These are phyloP conservation scores for Xerocomus potaroensis DNA, from an alignment of 768 basidiomycete species.

Conservation along the genomic window DNA sequence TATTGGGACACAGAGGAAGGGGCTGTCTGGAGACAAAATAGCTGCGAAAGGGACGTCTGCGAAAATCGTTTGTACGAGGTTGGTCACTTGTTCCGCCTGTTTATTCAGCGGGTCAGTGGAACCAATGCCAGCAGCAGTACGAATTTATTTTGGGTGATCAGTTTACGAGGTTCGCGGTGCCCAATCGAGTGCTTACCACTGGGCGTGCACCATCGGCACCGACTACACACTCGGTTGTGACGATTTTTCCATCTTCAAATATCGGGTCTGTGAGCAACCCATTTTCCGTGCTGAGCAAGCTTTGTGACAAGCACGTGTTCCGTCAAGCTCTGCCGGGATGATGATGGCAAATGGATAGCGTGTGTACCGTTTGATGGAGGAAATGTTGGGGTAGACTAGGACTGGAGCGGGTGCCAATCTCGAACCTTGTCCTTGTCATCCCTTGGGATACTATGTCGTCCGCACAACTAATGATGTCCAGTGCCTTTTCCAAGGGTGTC, in stretches of 20 bases:
- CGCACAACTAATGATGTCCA: conserved; percentile 42
- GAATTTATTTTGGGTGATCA: conserved; percentile 34
- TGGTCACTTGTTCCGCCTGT: conserved; percentile 20
- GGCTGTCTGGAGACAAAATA: conserved; percentile 5
- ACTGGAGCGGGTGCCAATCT: conserved; percentile 31
- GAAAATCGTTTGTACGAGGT: conserved; percentile 30
- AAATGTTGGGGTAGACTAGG: conserved; percentile 31
- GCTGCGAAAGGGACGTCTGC: not conserved
- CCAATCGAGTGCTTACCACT: not conserved
- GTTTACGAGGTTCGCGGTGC: too few relatives aligned
- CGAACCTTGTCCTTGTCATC: conserved; percentile 24
- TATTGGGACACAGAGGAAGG: conserved; percentile 12
- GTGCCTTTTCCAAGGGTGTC: conserved; percentile 35
- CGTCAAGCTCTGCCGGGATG: conserved; percentile 44
- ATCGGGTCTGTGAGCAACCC: conserved; percentile 33
- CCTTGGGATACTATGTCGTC: conserved; percentile 38
- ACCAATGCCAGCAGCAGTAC: conserved; percentile 37
- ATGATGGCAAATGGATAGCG: conserved; percentile 41
- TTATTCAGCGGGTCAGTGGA: conserved; percentile 43
- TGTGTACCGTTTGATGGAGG: conserved; percentile 38
- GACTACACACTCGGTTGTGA: conserved; percentile 44
- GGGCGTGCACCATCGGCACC: conserved; percentile 46
- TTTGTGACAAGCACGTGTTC: conserved; percentile 39
- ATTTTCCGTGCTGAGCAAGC: conserved; percentile 28
- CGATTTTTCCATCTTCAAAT: conserved; percentile 44